Conservation (phyloP, 768 basidiomycete species). For the Rhodotorula taiwanensis region DNA sequence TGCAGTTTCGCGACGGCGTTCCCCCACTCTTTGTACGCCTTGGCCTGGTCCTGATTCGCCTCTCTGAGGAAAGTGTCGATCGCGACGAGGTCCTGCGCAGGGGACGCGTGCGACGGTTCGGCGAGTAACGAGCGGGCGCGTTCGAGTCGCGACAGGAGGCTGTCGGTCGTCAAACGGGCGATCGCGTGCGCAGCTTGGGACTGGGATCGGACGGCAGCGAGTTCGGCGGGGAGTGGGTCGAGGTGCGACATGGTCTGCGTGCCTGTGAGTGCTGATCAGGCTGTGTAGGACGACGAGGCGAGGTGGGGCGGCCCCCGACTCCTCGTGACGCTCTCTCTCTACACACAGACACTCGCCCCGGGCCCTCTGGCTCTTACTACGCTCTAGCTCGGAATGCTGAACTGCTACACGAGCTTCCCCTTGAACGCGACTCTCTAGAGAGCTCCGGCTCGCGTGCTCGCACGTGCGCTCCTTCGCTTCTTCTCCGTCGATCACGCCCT, state of each 20-base stretch:
- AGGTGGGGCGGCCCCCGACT: too few species aligned
- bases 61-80: constrained; percentile 19
- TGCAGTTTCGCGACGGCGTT: constrained; percentile 67
- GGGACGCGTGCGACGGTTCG: not conserved
- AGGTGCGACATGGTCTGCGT: constrained; percentile 7
- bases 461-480: too few species aligned
- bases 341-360: too few species aligned
- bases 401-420: too few species aligned
- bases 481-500: too few species aligned
- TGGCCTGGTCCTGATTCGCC: constrained; percentile 51
- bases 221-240: constrained; percentile 8
- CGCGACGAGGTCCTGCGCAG: constrained; percentile 11
- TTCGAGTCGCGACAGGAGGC: constrained; percentile 25
- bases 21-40: constrained; percentile 82
- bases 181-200: not conserved
- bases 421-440: too few species aligned
- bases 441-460: too few species aligned
- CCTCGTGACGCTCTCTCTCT: too few species aligned
- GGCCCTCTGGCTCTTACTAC: too few species aligned
- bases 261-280: too few species aligned
- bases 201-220: not conserved
- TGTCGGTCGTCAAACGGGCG: constrained; percentile 8
- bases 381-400: too few species aligned
- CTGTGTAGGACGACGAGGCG: too few species aligned
- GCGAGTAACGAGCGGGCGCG: constrained; percentile 15